Evolutionary conservation across 306 rosid genomes (phyloP).

Genomic region (Ochetophila trinervis): DNA sequence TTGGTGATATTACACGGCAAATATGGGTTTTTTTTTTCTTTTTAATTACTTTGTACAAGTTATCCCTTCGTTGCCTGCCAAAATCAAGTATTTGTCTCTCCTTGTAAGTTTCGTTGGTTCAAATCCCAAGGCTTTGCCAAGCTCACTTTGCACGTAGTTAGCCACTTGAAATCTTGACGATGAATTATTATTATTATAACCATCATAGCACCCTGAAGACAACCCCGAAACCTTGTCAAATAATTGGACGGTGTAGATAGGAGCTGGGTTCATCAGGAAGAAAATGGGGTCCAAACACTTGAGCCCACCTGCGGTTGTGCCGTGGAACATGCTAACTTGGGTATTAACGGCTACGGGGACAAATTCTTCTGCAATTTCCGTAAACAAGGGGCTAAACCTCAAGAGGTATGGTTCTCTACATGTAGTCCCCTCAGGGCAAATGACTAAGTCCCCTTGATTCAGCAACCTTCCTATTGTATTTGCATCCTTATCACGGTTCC

Average conservation of each 20-base stretch:
- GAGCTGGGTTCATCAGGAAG: slow-evolving; percentile 65
- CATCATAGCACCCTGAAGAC: neutral
- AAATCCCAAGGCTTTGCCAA: slow-evolving; percentile 53
- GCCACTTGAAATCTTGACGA: slow-evolving; percentile 51
- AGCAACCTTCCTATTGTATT: slow-evolving; percentile 42
- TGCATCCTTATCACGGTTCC: slow-evolving; percentile 52
- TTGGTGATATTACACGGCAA: no score
- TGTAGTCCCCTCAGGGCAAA: slow-evolving; percentile 91
- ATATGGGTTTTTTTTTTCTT: no score
- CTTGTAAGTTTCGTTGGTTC: slow-evolving; percentile 66
- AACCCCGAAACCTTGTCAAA: slow-evolving; percentile 27
- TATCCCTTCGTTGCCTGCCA: slow-evolving; percentile 84
- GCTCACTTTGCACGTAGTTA: slow-evolving; percentile 48
- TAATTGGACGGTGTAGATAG: slow-evolving; percentile 45
- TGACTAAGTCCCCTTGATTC: slow-evolving; percentile 53
- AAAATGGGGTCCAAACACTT: slow-evolving; percentile 77
- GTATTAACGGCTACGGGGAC: slow-evolving; percentile 56
- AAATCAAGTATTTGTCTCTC: slow-evolving; percentile 70
- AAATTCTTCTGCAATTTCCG: slow-evolving; percentile 53
- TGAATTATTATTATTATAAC: neutral
- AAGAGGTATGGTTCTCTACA: slow-evolving; percentile 83
- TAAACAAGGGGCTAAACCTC: slow-evolving; percentile 74
- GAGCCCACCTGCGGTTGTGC: slow-evolving; percentile 81
- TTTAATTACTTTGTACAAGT: slow-evolving; percentile 1
- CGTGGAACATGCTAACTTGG: slow-evolving; percentile 74